Evolutionary conservation across 2,329 filamentous ascomycete species (phyloP), one percentile per base, ranked within the genome.

Genomic region (Beauveria rudraprayagi): DNA sequence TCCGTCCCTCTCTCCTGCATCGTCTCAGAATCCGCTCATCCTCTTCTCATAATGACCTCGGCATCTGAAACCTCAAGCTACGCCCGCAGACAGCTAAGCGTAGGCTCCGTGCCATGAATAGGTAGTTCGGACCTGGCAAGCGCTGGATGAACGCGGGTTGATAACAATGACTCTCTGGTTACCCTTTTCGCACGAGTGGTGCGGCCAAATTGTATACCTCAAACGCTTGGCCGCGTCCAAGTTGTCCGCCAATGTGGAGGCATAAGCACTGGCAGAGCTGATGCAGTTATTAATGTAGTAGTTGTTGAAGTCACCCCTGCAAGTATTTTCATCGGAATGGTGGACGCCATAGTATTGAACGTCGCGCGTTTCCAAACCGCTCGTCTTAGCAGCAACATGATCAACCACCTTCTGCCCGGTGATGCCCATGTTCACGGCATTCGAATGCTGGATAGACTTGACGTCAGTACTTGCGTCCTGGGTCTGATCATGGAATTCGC

Each of bases 171-270:
- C 24, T 41, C 56, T 34, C 43, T 58, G 44, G 56, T 58, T 41
- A 24, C 56, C 56, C 26, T 58, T 34, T 5, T 10, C 7, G 28
- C 56, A 58, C 6, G 26, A 17, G 56, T 58, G 56, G 22, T 58
- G 44, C 19, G 56, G 56, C 56, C 44, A 58, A 14, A 58, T 41
- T 22, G 56, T 48, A 41, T 58, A 58, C 16, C 37, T 40, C 30
- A 58, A 22, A 22, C 14, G 37, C 56, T n/a, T 58, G 8, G n/a
- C 19, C 28, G 19, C 11, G 46, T 58, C 26, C 30, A 58, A 16
- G 56, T 58, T 58, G 30, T 41, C 56, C 22, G 56, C 56, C 44
- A 14, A 10, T 17, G 56, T 58, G 30, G 56, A 58, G 3, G 10
- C 8, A 50, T 50, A 58, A 10, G 44, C 10, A 37, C 28, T 48